phyloP scores from a whole-genome alignment of 1,284 basidiomycete species.

The Ceratobasidium sp. region DNA sequence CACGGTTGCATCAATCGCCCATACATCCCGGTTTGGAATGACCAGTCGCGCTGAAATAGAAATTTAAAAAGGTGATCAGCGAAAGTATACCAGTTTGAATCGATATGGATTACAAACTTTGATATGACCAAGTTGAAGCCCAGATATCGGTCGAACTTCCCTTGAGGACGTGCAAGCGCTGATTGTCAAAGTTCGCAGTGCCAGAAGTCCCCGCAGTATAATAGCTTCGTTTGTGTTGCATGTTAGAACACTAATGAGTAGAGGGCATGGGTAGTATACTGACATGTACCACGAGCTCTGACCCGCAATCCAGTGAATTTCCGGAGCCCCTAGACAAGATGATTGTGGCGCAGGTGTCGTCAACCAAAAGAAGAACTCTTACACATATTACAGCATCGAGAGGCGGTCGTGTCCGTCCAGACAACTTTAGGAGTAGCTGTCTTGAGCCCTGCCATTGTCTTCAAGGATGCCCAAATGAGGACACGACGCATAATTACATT shows the following conservation, averaged over 20 bases:
- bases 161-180: constrained; percentile 57
- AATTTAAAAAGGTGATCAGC: too few species aligned
- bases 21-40: constrained; percentile 58
- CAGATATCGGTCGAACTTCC: constrained; percentile 58
- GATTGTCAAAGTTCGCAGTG: constrained; percentile 58
- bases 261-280: background rate
- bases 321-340: too few species aligned
- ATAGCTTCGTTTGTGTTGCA: constrained; percentile 54
- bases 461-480: too few species aligned
- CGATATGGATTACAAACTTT: constrained; percentile 18
- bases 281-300: too few species aligned
- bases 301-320: too few species aligned
- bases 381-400: constrained; percentile 60
- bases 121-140: constrained; percentile 53
- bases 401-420: constrained; percentile 58
- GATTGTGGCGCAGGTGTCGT: too few species aligned
- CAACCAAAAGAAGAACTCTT: constrained; percentile 45
- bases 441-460: constrained; percentile 58
- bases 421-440: constrained; percentile 58
- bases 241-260: background rate
- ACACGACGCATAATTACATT: background rate
- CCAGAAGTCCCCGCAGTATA: constrained; percentile 58
- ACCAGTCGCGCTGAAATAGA: constrained; percentile 51
- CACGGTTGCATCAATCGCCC: constrained; percentile 59
- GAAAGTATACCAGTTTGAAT: background rate